Conservation (phyloP, 257 asterid species). For the Solanum rostratum region DNA sequence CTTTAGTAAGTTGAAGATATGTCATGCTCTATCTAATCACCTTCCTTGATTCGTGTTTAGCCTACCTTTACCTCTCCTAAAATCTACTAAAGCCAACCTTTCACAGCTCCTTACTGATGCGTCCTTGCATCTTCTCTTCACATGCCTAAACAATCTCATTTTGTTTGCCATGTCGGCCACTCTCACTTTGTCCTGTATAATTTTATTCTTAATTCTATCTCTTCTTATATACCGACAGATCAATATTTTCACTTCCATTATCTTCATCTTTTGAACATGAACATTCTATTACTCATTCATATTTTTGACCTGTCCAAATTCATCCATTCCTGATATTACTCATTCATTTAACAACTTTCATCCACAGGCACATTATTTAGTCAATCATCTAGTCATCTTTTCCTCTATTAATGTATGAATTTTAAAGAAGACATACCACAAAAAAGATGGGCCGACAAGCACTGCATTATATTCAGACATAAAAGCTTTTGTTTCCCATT, state of each 20-base stretch:
- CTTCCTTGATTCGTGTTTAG: not conserved
- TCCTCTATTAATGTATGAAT: not conserved
- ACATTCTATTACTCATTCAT: too few relatives aligned
- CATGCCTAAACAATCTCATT: not conserved
- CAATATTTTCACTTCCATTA: not conserved
- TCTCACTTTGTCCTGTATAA: not conserved
- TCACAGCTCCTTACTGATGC: not conserved
- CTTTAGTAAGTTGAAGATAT: not conserved
- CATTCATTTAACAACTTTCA: not conserved
- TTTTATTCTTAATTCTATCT: not conserved
- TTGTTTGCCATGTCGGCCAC: not conserved
- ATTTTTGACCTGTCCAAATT: not conserved
- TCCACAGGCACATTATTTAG: not conserved
- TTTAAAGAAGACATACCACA: not conserved
- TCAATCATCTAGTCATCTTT: slow-evolving; percentile 15
- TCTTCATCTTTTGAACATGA: not conserved
- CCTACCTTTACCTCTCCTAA: not conserved
- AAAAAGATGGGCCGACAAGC: not conserved
- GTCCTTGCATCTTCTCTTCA: not conserved
- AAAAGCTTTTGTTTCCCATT: not conserved
- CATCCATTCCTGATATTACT: not conserved
- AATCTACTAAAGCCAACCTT: not conserved
- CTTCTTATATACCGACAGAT: not conserved
- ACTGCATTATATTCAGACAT: not conserved
- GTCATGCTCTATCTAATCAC: not conserved